Base-by-base conservation (phyloP, 257 asterid genomes). In the Agastache rugosa region DNA sequence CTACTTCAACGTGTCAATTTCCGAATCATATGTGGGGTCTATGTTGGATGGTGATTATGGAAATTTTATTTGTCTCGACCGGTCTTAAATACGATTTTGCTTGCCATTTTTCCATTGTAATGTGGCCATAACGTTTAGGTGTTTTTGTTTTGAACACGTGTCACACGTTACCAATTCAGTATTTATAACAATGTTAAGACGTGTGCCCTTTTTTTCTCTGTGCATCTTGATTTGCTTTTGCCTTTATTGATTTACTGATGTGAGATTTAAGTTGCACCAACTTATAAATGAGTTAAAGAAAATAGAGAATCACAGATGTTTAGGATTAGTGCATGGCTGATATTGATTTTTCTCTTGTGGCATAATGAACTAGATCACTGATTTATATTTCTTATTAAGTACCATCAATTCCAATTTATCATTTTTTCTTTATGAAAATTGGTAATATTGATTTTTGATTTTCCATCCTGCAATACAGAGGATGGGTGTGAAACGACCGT, bases 401-500 rank as follows among this genome's bases (percentile, higher is more conserved):
- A 67, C 34, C 12, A 22, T 55, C 7, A 1, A 20, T 55, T 45
- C 16, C 37, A 16, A 4, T 34, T 50, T 35, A 22, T 50, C 9
- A 35, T 31, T 19, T 64, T 34, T 15, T 54, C 25, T 17, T 63
- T n/a, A 22, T 22, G 35, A 31, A 45, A 20, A 11, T 34, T 17
- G 22, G 14, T 19, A n/a, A 25, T 63, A 23, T 31, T 42, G 27
- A 58, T 66, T 65, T 42, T 35, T 41, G 23, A 34, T 44, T 11
- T 29, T 8, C 63, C 65, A 6, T 59, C 71, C 53, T 74, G 78
- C 67, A 72, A 72, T 56, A 64, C 71, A 83, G 81, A 77, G 75
- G 64, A 91, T 91, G 97, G 96, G 87, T 69, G 77, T 80, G 68
- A 92, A 92, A 68, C 86, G 97, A 22, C 87, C 91, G 11, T 80